phyloP scores from a whole-genome alignment of 2,329 filamentous ascomycete species.

The Metarhizium humberi region DNA sequence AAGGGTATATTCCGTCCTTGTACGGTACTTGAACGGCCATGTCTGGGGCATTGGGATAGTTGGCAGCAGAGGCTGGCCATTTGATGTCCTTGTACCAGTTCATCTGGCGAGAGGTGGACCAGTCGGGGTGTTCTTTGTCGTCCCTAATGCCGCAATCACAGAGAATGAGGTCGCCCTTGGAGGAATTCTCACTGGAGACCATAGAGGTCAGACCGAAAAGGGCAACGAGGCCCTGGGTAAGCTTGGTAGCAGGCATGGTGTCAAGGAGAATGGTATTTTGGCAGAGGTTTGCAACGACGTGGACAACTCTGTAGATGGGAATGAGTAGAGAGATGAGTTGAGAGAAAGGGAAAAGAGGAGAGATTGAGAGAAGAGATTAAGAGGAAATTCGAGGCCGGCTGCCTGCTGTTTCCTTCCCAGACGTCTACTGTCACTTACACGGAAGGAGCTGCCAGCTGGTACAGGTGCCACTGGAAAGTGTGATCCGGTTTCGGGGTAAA shows the following conservation, averaged over 20 bases:
- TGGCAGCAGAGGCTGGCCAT: conserved; percentile 25
- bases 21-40: conserved; percentile 30
- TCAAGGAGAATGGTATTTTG: not conserved
- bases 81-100: conserved; percentile 31
- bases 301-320: not conserved
- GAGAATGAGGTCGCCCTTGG: conserved; percentile 28
- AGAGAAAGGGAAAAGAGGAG: not conserved
- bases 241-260: conserved; percentile 16
- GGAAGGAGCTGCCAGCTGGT: conserved; percentile 2
- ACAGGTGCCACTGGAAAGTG: not conserved
- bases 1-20: conserved; percentile 28
- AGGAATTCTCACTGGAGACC: conserved; percentile 15
- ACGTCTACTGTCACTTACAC: not conserved
- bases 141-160: conserved; percentile 33
- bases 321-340: not conserved
- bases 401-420: not conserved
- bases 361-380: not conserved
- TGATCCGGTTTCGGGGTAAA: not conserved
- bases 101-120: conserved; percentile 35
- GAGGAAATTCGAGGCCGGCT: not conserved
- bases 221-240: conserved; percentile 11
- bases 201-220: conserved; percentile 14
- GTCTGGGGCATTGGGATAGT: conserved; percentile 26
- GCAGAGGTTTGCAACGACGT: not conserved
- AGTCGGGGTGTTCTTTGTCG: conserved; percentile 27